Percentiles rank a stretch among this genome's conserved stretches.
Evolutionary conservation across 768 basidiomycete genomes (phyloP).

Genomic region (Boletus tomentosulus): DNA sequence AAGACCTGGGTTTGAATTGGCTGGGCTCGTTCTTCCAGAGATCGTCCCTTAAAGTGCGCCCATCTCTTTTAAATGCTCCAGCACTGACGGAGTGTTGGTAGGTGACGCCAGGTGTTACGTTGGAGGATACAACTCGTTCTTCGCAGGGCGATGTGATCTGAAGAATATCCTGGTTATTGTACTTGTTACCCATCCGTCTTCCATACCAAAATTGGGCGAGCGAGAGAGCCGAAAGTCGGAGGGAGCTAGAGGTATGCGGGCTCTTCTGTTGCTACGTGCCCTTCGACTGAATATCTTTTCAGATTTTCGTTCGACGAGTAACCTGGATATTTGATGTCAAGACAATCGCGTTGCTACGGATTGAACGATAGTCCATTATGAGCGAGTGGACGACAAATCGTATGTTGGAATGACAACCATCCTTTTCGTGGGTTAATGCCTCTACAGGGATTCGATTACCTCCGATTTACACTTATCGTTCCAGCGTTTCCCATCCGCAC

Average conservation of each 20-base stretch:
- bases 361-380: background rate
- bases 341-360: background rate
- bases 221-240: background rate
- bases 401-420: too few species aligned
- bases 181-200: background rate
- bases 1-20: too few species aligned
- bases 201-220: background rate
- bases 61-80: too few species aligned
- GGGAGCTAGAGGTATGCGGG: background rate
- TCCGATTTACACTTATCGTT: too few species aligned
- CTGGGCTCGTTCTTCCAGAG: too few species aligned
- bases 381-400: too few species aligned
- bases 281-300: background rate
- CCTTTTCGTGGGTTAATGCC: too few species aligned
- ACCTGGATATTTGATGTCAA: background rate
- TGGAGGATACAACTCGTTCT: background rate
- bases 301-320: background rate
- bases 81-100: too few species aligned
- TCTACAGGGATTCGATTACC: background rate
- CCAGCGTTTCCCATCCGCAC: too few species aligned
- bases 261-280: background rate
- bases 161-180: background rate
- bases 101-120: background rate
- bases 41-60: too few species aligned
- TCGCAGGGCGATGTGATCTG: background rate